Conservation (phyloP, 352 stramenopile species). For the Phytophthora nicotianae region DNA sequence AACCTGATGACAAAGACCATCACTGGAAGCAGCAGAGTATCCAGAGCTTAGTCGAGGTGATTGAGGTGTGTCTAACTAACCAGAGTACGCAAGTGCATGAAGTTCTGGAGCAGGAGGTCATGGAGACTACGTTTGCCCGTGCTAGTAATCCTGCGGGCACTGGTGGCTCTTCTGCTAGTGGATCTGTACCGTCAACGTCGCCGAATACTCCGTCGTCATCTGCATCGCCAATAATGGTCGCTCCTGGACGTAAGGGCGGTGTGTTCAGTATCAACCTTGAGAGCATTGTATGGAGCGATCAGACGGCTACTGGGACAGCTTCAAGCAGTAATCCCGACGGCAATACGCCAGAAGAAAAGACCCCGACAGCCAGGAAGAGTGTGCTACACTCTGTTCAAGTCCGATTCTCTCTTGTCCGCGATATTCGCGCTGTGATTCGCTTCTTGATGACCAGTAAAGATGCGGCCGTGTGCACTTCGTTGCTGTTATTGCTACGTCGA, state of each 20-base stretch:
- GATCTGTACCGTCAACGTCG: constrained; percentile 12
- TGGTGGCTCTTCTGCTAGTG: constrained; percentile 17
- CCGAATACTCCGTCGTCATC: constrained; percentile 27
- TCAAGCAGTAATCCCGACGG: constrained; percentile 21
- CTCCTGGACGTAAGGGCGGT: constrained; percentile 50
- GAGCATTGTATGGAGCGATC: constrained; percentile 85
- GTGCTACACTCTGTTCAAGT: constrained; percentile 59
- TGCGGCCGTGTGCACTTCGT: constrained; percentile 45
- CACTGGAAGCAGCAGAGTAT: constrained; percentile 83
- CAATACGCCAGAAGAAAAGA: constrained; percentile 31
- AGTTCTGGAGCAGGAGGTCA: constrained; percentile 69
- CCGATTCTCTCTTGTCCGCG: constrained; percentile 74
- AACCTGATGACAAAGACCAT: constrained; percentile 55
- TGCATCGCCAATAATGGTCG: constrained; percentile 26
- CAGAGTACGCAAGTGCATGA: constrained; percentile 75
- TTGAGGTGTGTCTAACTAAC: constrained; percentile 81
- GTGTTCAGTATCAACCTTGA: constrained; percentile 81
- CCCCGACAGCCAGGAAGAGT: constrained; percentile 23
- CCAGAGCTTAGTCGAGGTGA: constrained; percentile 71
- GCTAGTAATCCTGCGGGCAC: constrained; percentile 26
- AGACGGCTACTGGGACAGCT: constrained; percentile 23
- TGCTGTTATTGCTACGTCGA: constrained; percentile 64
- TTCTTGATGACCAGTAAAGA: constrained; percentile 72
- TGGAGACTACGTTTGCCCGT: constrained; percentile 72
- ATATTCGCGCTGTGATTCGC: constrained; percentile 64